Evolutionary conservation across 768 basidiomycete genomes (phyloP), one percentile per base, ranked within the genome.

Genomic region (Rhizopogon rudus): DNA sequence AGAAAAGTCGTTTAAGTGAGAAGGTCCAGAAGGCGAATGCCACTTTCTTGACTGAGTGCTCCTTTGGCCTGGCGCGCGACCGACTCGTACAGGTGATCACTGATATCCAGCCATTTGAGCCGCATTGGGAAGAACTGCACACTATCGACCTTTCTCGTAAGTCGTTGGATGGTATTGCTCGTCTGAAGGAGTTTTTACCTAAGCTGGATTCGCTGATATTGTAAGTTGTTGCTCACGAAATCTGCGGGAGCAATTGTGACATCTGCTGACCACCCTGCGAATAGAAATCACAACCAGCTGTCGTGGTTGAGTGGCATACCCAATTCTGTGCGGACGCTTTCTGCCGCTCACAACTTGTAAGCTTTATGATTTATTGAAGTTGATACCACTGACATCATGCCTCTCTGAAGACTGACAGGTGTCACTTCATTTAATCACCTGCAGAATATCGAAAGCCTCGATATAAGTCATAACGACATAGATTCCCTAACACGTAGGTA

Each of bases 1-100:
- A 73, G 40, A 72, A 70, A 29, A 73, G 71, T 61, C 73, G 68
- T 40, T 61, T 63, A 40, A 71, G 71, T 51, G 67, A 65, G 52
- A 69, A 59, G 64, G 68, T 58, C 64, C 65, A 60, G 49, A 55
- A 57, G 61, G 64, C 55, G 63, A 76, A 87, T 60, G 80, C 77
- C 8, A 88, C 87, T 1, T 96, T 88, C 74, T 76, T 98, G 59
- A 98, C 96, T 10, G 95, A 98, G 66, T 98, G 95, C 66, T 98
- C 95, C 41, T 99, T 99, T 67, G 93, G 83, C 14, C 86, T 98
- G 43, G 82, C 93, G n/a, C 91, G 92, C 63, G 96, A 98, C 67
- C 81, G 83, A 44, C 81, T 99, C 5, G 88, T 98, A 2, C 83
- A 91, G 68, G 85, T 91, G 63, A 92, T 99, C 65, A 98, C 95